phyloP scores from a whole-genome alignment of 2,329 filamentous ascomycete species.

The Elsinoe perseae region DNA sequence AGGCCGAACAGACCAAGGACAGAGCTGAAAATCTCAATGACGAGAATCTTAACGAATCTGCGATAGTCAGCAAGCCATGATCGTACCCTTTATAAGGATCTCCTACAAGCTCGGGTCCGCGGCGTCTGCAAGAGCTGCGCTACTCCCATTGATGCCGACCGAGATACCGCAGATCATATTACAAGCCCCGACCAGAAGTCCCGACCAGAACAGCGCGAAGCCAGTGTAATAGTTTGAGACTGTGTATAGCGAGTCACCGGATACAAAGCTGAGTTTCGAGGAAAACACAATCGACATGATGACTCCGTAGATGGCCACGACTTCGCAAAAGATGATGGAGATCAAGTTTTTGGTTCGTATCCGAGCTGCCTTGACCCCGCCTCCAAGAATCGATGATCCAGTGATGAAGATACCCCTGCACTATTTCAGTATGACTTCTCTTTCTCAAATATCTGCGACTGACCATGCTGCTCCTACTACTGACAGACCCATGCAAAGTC shows the following conservation, averaged over 20 bases:
- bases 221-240: conserved; percentile 86
- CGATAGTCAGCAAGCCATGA: neutral
- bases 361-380: conserved; percentile 89
- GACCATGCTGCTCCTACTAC: conserved; percentile 98
- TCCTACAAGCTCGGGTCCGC: conserved; percentile 80
- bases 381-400: conserved; percentile 92
- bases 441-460: conserved; percentile 21
- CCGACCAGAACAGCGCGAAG: conserved; percentile 92
- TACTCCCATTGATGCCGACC: conserved; percentile 96
- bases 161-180: conserved; percentile 94
- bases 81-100: conserved; percentile 23
- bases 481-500: conserved; percentile 88
- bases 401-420: conserved; percentile 97
- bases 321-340: conserved; percentile 99
- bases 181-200: conserved; percentile 87
- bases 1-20: conserved; percentile 93
- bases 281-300: conserved; percentile 99
- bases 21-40: conserved; percentile 98
- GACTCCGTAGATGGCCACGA: conserved; percentile 98
- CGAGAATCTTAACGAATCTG: conserved; percentile 96
- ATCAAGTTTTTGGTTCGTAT: conserved; percentile 99
- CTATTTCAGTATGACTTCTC: conserved; percentile 5
- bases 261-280: conserved; percentile 65
- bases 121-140: conserved; percentile 91
- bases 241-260: conserved; percentile 59